Conservation (phyloP, 1,139 yeast species). For the Pichia sp. region DNA sequence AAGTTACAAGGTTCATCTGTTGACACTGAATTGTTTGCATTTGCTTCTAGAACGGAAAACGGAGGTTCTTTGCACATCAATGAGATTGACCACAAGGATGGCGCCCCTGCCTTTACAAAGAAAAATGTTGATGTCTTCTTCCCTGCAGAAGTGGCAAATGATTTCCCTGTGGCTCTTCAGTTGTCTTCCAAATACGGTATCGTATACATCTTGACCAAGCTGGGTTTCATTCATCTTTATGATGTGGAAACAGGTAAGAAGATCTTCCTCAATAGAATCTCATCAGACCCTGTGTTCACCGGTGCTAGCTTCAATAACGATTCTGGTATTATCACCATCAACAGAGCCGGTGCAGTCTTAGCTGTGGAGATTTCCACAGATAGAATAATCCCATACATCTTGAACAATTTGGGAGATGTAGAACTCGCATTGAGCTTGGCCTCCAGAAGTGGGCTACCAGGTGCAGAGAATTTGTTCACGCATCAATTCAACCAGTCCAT, state of each 20-base stretch:
- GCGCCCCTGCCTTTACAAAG: constrained; percentile 82
- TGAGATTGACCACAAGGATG: constrained; percentile 91
- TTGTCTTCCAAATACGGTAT: constrained; percentile 83
- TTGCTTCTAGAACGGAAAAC: constrained; percentile 79
- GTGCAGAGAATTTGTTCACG: constrained; percentile 86
- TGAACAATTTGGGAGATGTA: constrained; percentile 81
- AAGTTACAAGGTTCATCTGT: constrained; percentile 64
- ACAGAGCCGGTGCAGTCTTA: constrained; percentile 91
- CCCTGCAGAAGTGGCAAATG: constrained; percentile 95
- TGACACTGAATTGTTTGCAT: constrained; percentile 81
- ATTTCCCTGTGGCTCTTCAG: constrained; percentile 93
- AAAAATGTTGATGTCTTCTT: constrained; percentile 89
- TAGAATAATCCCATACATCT: constrained; percentile 82
- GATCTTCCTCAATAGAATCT: constrained; percentile 92
- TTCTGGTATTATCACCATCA: constrained; percentile 87
- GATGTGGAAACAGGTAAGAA: constrained; percentile 91
- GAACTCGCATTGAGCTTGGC: constrained; percentile 84
- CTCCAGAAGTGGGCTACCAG: constrained; percentile 93
- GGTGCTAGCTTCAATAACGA: constrained; percentile 69
- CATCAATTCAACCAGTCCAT: constrained; percentile 88
- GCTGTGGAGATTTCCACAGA: constrained; percentile 85
- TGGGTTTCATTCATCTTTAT: constrained; percentile 93
- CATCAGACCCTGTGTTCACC: constrained; percentile 93
- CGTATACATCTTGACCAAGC: constrained; percentile 83
- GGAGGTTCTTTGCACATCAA: constrained; percentile 87